Evolutionary conservation across 495 filamentous ascomycete genomes (phyloP).

Genomic region (Penicillium chermesinum): DNA sequence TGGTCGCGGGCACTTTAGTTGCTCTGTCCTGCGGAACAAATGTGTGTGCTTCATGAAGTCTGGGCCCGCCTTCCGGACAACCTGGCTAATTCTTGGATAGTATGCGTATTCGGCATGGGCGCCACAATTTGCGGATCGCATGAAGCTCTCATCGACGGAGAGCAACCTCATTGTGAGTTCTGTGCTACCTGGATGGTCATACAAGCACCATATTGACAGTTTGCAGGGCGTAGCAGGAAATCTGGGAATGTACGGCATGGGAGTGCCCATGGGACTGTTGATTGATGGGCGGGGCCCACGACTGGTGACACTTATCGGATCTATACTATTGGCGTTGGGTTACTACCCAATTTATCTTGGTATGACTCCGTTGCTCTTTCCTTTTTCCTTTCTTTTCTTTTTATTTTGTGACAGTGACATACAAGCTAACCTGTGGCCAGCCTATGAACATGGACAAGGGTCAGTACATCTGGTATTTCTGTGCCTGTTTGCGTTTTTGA

Average conservation of each 20-base stretch:
- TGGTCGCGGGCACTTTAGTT: constrained; percentile 78
- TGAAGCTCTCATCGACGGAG: constrained; percentile 84
- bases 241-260: constrained; percentile 88
- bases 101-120: constrained; percentile 99
- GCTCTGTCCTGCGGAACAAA: constrained; percentile 90
- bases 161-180: constrained; percentile 77
- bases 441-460: constrained; percentile 44
- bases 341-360: constrained; percentile 75
- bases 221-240: constrained; percentile 79
- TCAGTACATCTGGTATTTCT: constrained; percentile 64
- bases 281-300: constrained; percentile 80
- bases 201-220: constrained; percentile 12
- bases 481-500: constrained; percentile 77
- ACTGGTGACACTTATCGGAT: constrained; percentile 67
- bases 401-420: no score
- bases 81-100: constrained; percentile 37
- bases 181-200: not conserved
- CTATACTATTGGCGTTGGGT: constrained; percentile 63
- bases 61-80: not conserved
- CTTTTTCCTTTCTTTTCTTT: no score
- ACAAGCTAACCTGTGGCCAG: constrained; percentile 17
- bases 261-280: constrained; percentile 83
- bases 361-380: constrained; percentile 24
- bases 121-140: constrained; percentile 81
- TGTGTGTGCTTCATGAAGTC: constrained; percentile 45